Base-by-base conservation (phyloP, 345 rosid species). In the Ceriops decandra region DNA sequence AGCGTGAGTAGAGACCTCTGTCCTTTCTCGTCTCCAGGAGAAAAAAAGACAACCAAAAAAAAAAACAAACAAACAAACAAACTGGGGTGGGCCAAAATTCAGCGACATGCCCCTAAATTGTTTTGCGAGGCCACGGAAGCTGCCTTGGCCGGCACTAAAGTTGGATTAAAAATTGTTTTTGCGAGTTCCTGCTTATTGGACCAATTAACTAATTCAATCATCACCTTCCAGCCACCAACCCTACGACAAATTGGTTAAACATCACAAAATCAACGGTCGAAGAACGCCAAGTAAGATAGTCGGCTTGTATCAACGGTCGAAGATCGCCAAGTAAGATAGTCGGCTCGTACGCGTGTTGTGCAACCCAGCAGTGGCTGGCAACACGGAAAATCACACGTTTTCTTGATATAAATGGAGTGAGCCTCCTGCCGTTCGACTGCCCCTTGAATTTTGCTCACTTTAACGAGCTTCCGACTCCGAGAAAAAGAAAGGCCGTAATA, bases 331-430 rank as follows among this genome's bases (percentile, higher is more conserved):
- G 0, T 0, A 19, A 24, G 49, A 42, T 13, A 13, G 5, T 42
- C 4, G 49, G 49, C 17, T 13, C 11, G 4, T 42, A 4, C 17
- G 47, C 3, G 47, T 11, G 47, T 10, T 13, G 17, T 38, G 49
- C 49, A 42, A 13, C 49, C 17, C 49, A 42, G 5, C 46, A 31
- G 19, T 38, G 36, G 59, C 21, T 28, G 38, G 62, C 10, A 6
- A 35, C 52, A 28, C 56, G 64, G 52, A 49, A n/a, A 16, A 64
- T 51, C 54, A 64, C 1, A 57, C 31, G 5, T 1, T 19, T 26
- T 22, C 32, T 3, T 22, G 51, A 69, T 60, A 77, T 76, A 82
- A 71, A 67, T 16, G 31, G 1, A 38, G 20, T 17, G 24, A 38
- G 31, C 60, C 66, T 70, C 16, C 17, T 27, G 22, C 31, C 21